Conservation (phyloP, 176 grass and related monocot genomes). For the Puya raimondii region DNA sequence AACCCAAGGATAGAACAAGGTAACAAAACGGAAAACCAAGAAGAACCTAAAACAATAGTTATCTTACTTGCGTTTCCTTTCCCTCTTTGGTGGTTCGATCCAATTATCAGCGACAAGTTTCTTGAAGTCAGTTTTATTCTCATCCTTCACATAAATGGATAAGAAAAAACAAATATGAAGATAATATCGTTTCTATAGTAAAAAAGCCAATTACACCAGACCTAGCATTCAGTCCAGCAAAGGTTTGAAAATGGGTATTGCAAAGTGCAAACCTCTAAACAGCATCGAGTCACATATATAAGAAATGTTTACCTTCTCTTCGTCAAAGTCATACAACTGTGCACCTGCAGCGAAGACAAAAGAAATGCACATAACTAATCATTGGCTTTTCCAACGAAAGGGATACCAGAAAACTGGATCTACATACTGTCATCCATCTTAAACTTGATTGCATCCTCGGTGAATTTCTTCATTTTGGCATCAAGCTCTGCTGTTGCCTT, state of each 20-base stretch:
- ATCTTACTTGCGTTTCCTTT: slow-evolving; percentile 80
- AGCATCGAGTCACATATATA: not conserved
- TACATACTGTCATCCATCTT: slow-evolving; percentile 97
- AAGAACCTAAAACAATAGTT: not conserved
- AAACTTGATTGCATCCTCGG: slow-evolving; percentile 98
- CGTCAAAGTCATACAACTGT: slow-evolving; percentile 95
- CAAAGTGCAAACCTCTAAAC: slow-evolving; percentile 6
- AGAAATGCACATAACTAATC: not conserved
- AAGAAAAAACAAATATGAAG: not conserved
- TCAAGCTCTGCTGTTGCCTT: slow-evolving; percentile 93
- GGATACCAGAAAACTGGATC: not conserved
- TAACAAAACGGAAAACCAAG: not conserved
- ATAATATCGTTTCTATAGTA: not conserved
- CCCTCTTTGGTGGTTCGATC: slow-evolving; percentile 93
- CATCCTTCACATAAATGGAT: slow-evolving; percentile 58
- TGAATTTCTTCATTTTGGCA: slow-evolving; percentile 99
- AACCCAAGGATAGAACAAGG: slow-evolving; percentile 15
- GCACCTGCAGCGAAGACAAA: slow-evolving; percentile 49
- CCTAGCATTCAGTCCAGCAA: too few species aligned
- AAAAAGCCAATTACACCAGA: not conserved
- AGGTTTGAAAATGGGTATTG: too few species aligned
- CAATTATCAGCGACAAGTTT: slow-evolving; percentile 90
- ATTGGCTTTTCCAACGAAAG: not conserved
- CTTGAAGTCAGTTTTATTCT: slow-evolving; percentile 83
- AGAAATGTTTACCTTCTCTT: slow-evolving; percentile 69